Conservation (phyloP, 768 basidiomycete genomes). For the Serendipita vermifera region DNA sequence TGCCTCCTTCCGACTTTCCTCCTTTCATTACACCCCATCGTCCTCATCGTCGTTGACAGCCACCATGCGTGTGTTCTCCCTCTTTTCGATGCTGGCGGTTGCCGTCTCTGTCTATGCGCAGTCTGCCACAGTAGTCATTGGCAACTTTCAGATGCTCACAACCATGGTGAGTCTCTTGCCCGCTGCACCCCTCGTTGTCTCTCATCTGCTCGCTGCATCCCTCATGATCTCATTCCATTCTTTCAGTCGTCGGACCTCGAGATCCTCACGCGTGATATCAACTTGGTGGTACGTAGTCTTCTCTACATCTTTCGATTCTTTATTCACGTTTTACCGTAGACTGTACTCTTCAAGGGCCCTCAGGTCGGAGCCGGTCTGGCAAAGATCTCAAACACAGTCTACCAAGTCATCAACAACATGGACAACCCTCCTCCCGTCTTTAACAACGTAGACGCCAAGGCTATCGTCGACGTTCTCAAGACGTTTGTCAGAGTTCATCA, state of each 20-base stretch:
- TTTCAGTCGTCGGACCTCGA: neutral
- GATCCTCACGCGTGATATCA: neutral
- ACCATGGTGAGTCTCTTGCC: too few species aligned
- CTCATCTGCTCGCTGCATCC: too few species aligned
- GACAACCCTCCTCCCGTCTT: neutral
- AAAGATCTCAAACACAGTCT: neutral
- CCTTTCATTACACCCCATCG: neutral
- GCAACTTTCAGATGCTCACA: neutral
- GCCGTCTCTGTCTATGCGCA: neutral
- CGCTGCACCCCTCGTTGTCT: too few species aligned
- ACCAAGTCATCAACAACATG: neutral
- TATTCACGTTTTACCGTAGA: neutral
- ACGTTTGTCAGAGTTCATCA: neutral
- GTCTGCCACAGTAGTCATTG: neutral
- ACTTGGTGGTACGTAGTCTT: neutral
- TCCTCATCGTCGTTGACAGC: neutral
- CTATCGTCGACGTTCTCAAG: neutral
- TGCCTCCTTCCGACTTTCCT: too few species aligned
- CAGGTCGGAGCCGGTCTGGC: neutral
- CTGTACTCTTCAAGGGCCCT: neutral
- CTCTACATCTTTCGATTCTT: too few species aligned
- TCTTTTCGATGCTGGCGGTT: neutral
- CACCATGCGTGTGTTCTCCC: neutral
- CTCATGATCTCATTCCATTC: too few species aligned
- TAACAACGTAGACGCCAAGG: neutral